These are phyloP conservation scores for Fusarium subglutinans DNA, from an alignment of 2,329 filamentous ascomycete genomes.

Conservation along the genomic window DNA sequence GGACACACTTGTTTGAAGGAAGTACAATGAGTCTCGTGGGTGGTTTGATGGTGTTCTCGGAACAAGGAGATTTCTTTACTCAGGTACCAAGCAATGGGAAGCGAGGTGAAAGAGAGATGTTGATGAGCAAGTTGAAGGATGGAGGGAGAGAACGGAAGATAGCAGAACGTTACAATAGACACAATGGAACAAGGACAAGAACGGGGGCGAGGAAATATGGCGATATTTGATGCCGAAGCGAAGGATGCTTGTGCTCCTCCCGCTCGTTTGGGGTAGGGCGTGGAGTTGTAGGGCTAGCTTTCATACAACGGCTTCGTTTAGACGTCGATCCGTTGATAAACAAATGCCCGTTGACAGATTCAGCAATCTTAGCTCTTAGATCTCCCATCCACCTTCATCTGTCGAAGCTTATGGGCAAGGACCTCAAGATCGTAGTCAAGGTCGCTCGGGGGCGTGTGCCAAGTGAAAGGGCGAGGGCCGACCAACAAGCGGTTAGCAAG, in stretches of 20 bases:
- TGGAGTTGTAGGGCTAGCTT: constrained; percentile 28
- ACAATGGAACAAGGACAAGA: constrained; percentile 41
- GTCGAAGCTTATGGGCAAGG: constrained; percentile 31
- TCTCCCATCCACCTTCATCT: constrained; percentile 24
- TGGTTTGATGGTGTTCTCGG: constrained; percentile 27
- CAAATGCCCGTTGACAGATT: constrained; percentile 33
- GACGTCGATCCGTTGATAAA: constrained; percentile 37
- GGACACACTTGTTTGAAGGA: constrained; percentile 18
- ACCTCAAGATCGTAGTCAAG: constrained; percentile 25
- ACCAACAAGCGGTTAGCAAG: constrained; percentile 23
- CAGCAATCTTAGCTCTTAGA: constrained; percentile 32
- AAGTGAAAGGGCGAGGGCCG: constrained; percentile 12
- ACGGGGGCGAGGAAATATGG: constrained; percentile 34
- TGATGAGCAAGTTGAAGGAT: constrained; percentile 26
- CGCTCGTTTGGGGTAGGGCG: constrained; percentile 36
- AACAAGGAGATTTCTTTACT: constrained; percentile 29
- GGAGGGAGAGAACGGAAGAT: constrained; percentile 25
- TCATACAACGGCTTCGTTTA: constrained; percentile 33
- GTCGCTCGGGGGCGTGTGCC: constrained; percentile 29
- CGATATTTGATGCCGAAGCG: constrained; percentile 41
- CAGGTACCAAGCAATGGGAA: constrained; percentile 29
- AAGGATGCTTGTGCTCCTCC: constrained; percentile 39
- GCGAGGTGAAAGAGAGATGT: constrained; percentile 15
- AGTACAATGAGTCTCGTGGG: constrained; percentile 38
- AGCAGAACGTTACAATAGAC: constrained; percentile 41